These are phyloP conservation scores for Acanthamoeba triangularis DNA, from an alignment of 208 protist genomes.

Conservation along the genomic window DNA sequence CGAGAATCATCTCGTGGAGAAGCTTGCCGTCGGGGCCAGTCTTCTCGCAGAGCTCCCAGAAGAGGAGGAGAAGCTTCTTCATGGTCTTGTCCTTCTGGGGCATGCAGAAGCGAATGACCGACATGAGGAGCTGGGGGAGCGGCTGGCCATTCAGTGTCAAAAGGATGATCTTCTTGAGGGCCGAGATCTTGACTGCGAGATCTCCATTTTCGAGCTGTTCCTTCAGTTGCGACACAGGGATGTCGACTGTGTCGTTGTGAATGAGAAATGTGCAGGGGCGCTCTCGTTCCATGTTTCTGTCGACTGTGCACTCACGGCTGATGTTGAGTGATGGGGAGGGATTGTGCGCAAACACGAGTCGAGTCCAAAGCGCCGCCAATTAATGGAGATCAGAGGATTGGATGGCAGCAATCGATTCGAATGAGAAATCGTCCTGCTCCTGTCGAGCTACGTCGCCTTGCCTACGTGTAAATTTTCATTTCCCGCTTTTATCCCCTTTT, in stretches of 20 bases:
- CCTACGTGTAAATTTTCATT: no score
- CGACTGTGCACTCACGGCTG: not conserved
- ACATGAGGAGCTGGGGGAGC: slow-evolving; percentile 98
- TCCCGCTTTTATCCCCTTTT: no score
- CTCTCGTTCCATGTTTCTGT: slow-evolving; percentile 48
- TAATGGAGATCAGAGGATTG: no score
- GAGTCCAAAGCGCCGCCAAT: no score
- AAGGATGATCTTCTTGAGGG: slow-evolving; percentile 95
- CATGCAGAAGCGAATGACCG: slow-evolving; percentile 97
- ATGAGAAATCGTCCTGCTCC: no score
- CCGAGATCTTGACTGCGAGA: slow-evolving; percentile 92
- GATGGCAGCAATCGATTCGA: no score
- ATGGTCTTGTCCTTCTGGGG: slow-evolving; percentile 93
- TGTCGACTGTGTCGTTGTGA: slow-evolving; percentile 61
- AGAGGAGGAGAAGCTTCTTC: slow-evolving; percentile 99
- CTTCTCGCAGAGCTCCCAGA: slow-evolving; percentile 99
- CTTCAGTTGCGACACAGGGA: slow-evolving; percentile 88
- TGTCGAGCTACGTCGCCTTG: no score
- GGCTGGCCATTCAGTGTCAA: slow-evolving; percentile 97
- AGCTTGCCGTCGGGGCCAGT: slow-evolving; percentile 96
- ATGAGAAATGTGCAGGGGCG: slow-evolving; percentile 65
- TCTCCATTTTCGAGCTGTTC: slow-evolving; percentile 94
- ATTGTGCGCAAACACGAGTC: not conserved
- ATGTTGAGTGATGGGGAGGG: not conserved
- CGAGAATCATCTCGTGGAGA: slow-evolving; percentile 98